A percentile compares a stretch with the other conserved stretches of the same genome.
phyloP scores from a whole-genome alignment of 2,329 filamentous ascomycete species.

The Leptographium wingfieldii region DNA sequence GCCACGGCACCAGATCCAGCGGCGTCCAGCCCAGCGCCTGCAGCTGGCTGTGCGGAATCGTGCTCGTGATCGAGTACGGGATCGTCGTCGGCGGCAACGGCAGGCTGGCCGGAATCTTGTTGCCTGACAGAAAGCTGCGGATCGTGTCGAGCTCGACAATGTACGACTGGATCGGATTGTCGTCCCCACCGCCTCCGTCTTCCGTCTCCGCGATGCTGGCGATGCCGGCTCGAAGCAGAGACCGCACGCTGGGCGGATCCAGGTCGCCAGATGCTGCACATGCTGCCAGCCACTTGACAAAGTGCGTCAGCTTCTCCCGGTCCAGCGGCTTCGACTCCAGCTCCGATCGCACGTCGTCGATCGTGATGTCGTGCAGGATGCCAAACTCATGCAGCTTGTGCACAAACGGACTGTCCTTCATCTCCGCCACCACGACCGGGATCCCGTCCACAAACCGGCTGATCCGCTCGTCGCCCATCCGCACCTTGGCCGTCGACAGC shows the following conservation, averaged over 20 bases:
- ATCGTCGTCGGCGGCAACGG: constrained; percentile 74
- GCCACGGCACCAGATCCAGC: constrained; percentile 74
- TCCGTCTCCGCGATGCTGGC: constrained; percentile 44
- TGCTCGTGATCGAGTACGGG: constrained; percentile 69
- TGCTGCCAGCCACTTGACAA: constrained; percentile 70
- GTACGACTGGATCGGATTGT: constrained; percentile 20
- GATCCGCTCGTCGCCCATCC: constrained; percentile 56
- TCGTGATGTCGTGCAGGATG: constrained; percentile 75
- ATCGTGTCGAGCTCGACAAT: constrained; percentile 71
- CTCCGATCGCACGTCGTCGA: constrained; percentile 73
- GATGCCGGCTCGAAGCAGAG: constrained; percentile 69
- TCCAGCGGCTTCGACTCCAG: constrained; percentile 71
- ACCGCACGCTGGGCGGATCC: constrained; percentile 52
- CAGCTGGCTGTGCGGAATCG: constrained; percentile 53
- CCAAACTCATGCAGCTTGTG: constrained; percentile 72
- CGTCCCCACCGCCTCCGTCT: constrained; percentile 27
- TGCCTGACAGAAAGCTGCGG: constrained; percentile 59
- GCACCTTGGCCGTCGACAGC: constrained; percentile 69
- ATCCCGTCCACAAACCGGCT: constrained; percentile 74
- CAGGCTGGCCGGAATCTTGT: constrained; percentile 66
- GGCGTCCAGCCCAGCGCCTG: constrained; percentile 77
- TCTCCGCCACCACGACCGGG: constrained; percentile 66
- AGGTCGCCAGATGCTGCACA: constrained; percentile 62
- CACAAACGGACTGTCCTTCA: constrained; percentile 65
- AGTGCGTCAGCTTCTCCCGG: constrained; percentile 65